Conservation (phyloP, 1,284 basidiomycete genomes). For the Ganoderma multipileum region DNA sequence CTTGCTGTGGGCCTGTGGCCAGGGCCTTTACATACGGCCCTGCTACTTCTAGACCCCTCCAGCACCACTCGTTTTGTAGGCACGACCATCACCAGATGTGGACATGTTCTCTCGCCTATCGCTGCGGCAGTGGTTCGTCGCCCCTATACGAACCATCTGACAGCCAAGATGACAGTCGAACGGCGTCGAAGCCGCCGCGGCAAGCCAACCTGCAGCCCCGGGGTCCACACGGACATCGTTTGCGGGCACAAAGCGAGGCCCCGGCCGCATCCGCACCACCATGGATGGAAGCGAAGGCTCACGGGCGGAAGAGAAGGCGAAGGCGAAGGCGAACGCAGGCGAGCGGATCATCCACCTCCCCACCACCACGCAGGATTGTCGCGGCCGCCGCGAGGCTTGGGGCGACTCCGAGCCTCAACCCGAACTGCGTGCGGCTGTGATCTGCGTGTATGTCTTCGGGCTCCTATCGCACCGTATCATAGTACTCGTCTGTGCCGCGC, state of each 20-base stretch:
- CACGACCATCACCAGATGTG: slow-evolving; percentile 1
- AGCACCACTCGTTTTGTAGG: slow-evolving; percentile 1
- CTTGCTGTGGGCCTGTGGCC: slow-evolving; percentile 5
- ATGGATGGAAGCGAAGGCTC: background rate
- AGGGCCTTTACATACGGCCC: background rate
- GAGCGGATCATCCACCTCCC: slow-evolving; percentile 9
- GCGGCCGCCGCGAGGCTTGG: slow-evolving; percentile 10
- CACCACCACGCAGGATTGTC: slow-evolving; percentile 15
- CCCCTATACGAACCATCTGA: slow-evolving; percentile 8
- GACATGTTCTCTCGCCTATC: slow-evolving; percentile 3
- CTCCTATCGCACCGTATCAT: slow-evolving; percentile 4
- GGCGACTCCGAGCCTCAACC: background rate
- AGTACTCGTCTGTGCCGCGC: background rate
- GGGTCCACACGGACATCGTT: background rate
- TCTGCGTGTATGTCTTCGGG: slow-evolving; percentile 6
- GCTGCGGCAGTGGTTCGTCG: slow-evolving; percentile 10
- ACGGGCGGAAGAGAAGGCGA: background rate
- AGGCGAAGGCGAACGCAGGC: slow-evolving; percentile 7
- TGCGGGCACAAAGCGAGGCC: background rate
- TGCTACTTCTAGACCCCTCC: background rate
- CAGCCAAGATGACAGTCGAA: background rate
- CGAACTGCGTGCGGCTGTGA: slow-evolving; percentile 8
- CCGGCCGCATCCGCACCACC: slow-evolving; percentile 1
- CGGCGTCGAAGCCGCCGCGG: background rate
- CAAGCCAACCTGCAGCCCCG: background rate